These are phyloP conservation scores for Purpureocillium takamizusanense DNA, from an alignment of 2,329 filamentous ascomycete genomes.

Conservation along the genomic window DNA sequence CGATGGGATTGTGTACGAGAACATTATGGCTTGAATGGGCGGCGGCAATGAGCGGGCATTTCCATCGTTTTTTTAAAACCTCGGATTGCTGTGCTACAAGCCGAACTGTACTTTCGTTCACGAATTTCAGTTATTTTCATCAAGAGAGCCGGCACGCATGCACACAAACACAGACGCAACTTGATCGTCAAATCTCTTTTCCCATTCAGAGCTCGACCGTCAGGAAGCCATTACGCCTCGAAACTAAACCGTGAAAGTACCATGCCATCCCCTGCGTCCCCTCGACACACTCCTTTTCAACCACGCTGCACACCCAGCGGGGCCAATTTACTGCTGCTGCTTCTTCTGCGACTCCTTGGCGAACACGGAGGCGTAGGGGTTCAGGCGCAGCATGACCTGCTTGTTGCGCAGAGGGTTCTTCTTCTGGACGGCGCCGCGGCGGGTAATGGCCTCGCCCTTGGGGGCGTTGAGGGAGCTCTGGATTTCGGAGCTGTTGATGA, in stretches of 20 bases:
- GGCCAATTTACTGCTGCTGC: constrained; percentile 26
- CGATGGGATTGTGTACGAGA: too few species aligned
- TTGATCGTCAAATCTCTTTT: constrained; percentile 20
- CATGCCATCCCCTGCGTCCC: constrained; percentile 4
- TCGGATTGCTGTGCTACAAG: too few species aligned
- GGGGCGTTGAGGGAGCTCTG: constrained; percentile 90
- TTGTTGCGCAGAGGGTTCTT: constrained; percentile 99
- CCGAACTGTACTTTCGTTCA: too few species aligned
- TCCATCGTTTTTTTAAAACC: too few species aligned
- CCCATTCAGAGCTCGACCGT: constrained; percentile 24
- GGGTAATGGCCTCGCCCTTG: constrained; percentile 83
- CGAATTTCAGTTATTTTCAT: too few species aligned
- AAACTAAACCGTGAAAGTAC: constrained; percentile 24
- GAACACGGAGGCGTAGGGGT: constrained; percentile 93
- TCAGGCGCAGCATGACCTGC: constrained; percentile 96
- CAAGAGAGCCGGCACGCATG: too few species aligned
- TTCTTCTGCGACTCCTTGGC: constrained; percentile 52
- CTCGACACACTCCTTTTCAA: constrained; percentile 11
- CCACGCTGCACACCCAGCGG: constrained; percentile 30
- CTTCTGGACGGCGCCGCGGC: constrained; percentile 91
- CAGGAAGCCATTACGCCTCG: constrained; percentile 28
- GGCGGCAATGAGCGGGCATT: too few species aligned
- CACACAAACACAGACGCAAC: too few species aligned
- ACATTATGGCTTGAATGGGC: too few species aligned
- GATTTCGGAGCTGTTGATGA: constrained; percentile 99